Conservation (phyloP, 148 eudicot genomes). For the Nepenthes gracilis region DNA sequence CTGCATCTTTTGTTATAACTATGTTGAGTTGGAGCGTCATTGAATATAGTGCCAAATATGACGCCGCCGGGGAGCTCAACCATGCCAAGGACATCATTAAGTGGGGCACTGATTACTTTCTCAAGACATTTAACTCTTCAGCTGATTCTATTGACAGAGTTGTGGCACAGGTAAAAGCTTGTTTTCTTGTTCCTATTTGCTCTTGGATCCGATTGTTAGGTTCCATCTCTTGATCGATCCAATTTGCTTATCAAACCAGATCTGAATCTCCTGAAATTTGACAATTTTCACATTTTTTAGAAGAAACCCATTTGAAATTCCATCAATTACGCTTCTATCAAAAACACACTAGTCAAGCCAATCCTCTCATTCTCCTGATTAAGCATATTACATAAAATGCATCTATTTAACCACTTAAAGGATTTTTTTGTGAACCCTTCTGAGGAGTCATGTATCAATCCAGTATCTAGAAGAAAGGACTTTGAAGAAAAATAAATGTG, state of each 20-base stretch:
- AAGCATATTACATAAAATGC: too few species aligned
- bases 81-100: conserved; percentile 81
- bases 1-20: conserved; percentile 77
- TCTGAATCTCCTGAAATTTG: neutral
- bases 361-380: too few species aligned
- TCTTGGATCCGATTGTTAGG: too few species aligned
- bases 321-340: too few species aligned
- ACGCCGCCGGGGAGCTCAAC: conserved; percentile 85
- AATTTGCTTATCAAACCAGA: too few species aligned
- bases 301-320: neutral
- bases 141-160: conserved; percentile 60
- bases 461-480: too few species aligned
- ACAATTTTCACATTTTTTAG: neutral
- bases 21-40: conserved; percentile 99
- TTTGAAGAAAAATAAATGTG: too few species aligned
- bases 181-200: neutral
- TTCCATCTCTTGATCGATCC: too few species aligned
- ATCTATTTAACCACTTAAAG: too few species aligned
- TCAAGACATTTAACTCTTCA: conserved; percentile 80
- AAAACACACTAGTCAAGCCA: too few species aligned
- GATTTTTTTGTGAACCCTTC: too few species aligned
- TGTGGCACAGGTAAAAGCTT: conserved; percentile 45
- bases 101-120: conserved; percentile 96
- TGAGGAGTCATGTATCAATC: too few species aligned
- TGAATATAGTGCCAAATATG: conserved; percentile 85